phyloP scores from a whole-genome alignment of 495 filamentous ascomycete genomes.

The Aeminium ludgeri region DNA sequence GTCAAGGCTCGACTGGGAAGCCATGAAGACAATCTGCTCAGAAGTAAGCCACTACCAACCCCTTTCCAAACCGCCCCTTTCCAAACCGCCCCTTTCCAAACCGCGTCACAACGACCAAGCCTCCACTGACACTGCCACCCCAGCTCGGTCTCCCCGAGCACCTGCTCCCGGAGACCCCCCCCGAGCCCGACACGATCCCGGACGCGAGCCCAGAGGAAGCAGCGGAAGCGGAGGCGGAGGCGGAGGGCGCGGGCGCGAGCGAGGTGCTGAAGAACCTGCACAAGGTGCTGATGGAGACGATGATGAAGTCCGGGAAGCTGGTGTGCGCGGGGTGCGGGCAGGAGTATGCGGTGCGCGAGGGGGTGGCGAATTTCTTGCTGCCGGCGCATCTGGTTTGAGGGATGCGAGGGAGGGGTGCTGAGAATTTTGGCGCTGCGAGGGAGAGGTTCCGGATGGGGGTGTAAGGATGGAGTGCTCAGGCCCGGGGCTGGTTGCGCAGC shows the following conservation, averaged over 20 bases:
- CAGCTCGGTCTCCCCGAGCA: conserved; percentile 63
- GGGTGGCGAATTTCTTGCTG: conserved; percentile 89
- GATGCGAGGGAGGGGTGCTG: no score
- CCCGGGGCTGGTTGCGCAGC: no score
- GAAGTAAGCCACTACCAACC: conserved; percentile 42
- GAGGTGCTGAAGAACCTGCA: conserved; percentile 63
- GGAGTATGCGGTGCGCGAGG: conserved; percentile 82
- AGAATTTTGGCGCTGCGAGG: no score
- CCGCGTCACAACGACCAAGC: no score
- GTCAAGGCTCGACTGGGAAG: conserved; percentile 76
- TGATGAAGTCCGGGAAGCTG: conserved; percentile 69
- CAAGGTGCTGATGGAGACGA: conserved; percentile 71
- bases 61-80: conserved; percentile 9
- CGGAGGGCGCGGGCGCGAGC: conserved; percentile 26
- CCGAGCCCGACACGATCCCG: no score
- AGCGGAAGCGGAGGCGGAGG: conserved; percentile 32
- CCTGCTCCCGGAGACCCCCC: conserved; percentile 28
- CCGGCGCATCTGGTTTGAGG: conserved; percentile 26
- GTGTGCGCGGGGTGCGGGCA: conserved; percentile 85
- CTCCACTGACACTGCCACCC: not conserved
- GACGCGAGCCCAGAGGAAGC: no score
- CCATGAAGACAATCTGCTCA: conserved; percentile 49
- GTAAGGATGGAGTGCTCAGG: no score
- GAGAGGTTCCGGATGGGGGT: no score
- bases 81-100: conserved; percentile 13